Base-by-base conservation (phyloP, 108 stramenopile genomes). In the Cyclotella kingstonii region DNA sequence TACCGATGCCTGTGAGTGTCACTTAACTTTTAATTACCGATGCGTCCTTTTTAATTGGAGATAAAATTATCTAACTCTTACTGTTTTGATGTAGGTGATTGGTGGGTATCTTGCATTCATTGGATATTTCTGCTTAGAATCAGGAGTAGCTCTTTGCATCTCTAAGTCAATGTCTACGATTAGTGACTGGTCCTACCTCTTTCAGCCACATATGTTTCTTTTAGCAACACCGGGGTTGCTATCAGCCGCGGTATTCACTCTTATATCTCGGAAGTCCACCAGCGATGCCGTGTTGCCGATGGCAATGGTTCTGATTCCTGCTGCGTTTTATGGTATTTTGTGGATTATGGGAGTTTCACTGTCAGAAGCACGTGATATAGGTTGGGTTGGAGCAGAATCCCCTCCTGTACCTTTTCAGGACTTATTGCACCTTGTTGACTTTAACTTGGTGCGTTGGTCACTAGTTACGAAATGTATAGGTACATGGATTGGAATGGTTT, bases 401-500 rank as follows among this genome's bases (percentile, higher is more conserved):
- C 86, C 86, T 8, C 55, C 86, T 2, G 84, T 85, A 8, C 83
- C 84, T 2, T 54, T 82, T 12, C 43, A 52, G 9, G 85, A 87
- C 60, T 46, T 91, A 15, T 43, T 87, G 41, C 56, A 75, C 4
- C 66, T 91, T 29, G 70, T 87, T 17, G 78, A 91, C 35, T 87
- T 84, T 46, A 40, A 38, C 19, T 58, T 67, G 29, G 84, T 91
- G 2, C 81, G 73, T 55, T 96, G 95, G 96, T 39, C 63, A 43
- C 81, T 87, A 30, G 40, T 85, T 11, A 34, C 62, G 9, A 50
- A 82, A 41, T 76, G 89, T 35, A 35, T 94, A 7, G 81, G 87
- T 5, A 87, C 89, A n/a, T 91, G 90, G 90, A 51, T 89, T 2
- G 95, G 92, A n/a, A 95, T 98, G 97, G 89, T 91, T 33, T 91